Base-by-base conservation (phyloP, 176 grass and related monocot genomes). In the Triticum monococcum region DNA sequence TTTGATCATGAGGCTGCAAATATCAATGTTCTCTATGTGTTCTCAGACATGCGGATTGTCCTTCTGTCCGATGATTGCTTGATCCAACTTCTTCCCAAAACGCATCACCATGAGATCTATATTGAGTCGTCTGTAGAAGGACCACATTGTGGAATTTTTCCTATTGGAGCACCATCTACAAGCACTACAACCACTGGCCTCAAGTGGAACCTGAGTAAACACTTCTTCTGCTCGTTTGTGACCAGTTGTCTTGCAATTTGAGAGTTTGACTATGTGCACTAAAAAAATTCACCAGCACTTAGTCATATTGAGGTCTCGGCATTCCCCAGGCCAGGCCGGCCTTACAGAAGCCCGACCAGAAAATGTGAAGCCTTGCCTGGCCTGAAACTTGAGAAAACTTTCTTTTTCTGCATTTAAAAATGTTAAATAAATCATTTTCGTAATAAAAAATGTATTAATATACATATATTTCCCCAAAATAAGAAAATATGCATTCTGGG, bases 1-100 rank as follows among this genome's bases (percentile, higher is more conserved):
- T 92, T 95, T 87, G 91, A 95, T 88, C 93, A 92, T 8, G 93
- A 95, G 88, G 91, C 88, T 28, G 93, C 87, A 66, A 95, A 95
- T 85, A 88, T 92, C 71, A 92, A 91, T 62, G 79, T 87, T 79
- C 86, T 92, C 8, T 90, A 92, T 85, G 64, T 85, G 37, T 95
- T 95, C 62, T 95, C 91, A 2, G 91, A 92, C 40, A 92, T 90
- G 88, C 81, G 83, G 28, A 95, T 92, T 73, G 54, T 95, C 43
- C 88, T 95, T 61, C 64, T 95, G 12, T 95, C 93, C 67, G 93
- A 91, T 90, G 91, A 95, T 68, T 95, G 93, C 75, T 90, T 92
- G 74, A 92, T 95, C 66, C 93, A 60, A 54, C 80, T 92, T 85
- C 93, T 95, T 81, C 88, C 91, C 13, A 92, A 76, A 82, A 87